Percentiles rank a stretch among this genome's conserved stretches.
Evolutionary conservation across 495 filamentous ascomycete species (phyloP).

Genomic region (Hypoxylon intermedium): DNA sequence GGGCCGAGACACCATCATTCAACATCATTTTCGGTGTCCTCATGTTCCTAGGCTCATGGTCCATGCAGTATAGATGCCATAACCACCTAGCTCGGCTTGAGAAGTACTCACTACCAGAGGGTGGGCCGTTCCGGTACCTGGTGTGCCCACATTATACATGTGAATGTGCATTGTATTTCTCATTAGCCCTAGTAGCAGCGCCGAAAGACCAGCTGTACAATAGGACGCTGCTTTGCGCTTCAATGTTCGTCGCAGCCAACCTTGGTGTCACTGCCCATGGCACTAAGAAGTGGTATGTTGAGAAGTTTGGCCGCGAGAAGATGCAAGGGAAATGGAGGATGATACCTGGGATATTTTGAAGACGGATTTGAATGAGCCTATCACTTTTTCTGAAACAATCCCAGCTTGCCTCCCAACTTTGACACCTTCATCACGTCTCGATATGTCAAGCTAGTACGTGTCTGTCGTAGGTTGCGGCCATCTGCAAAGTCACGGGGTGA

Average conservation of each 20-base stretch:
- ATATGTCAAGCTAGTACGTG: slow-evolving; percentile 87
- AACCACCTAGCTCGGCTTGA: slow-evolving; percentile 77
- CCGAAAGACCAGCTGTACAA: slow-evolving; percentile 69
- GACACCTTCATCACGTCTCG: slow-evolving; percentile 90
- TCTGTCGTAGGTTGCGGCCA: slow-evolving; percentile 68
- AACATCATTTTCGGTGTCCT: slow-evolving; percentile 67
- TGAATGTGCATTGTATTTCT: slow-evolving; percentile 83
- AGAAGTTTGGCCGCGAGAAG: slow-evolving; percentile 75
- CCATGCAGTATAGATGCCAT: slow-evolving; percentile 82
- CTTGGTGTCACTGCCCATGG: slow-evolving; percentile 80
- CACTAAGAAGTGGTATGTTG: slow-evolving; percentile 80
- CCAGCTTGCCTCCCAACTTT: slow-evolving; percentile 72
- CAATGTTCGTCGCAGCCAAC: slow-evolving; percentile 79
- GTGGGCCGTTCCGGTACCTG: slow-evolving; percentile 69
- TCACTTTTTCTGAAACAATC: slow-evolving; percentile 59
- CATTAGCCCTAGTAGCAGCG: slow-evolving; percentile 76
- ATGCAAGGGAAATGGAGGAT: slow-evolving; percentile 78
- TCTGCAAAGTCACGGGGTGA: slow-evolving; percentile 60
- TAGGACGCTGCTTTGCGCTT: slow-evolving; percentile 70
- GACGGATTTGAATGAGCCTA: slow-evolving; percentile 10
- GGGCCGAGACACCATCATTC: slow-evolving; percentile 57
- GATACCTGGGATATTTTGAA: slow-evolving; percentile 78
- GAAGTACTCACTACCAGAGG: slow-evolving; percentile 79
- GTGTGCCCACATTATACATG: slow-evolving; percentile 92
- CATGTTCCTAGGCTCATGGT: slow-evolving; percentile 76